Evolutionary conservation across 1,284 basidiomycete genomes (phyloP).

Genomic region (Kalmanozyma brasiliensis): DNA sequence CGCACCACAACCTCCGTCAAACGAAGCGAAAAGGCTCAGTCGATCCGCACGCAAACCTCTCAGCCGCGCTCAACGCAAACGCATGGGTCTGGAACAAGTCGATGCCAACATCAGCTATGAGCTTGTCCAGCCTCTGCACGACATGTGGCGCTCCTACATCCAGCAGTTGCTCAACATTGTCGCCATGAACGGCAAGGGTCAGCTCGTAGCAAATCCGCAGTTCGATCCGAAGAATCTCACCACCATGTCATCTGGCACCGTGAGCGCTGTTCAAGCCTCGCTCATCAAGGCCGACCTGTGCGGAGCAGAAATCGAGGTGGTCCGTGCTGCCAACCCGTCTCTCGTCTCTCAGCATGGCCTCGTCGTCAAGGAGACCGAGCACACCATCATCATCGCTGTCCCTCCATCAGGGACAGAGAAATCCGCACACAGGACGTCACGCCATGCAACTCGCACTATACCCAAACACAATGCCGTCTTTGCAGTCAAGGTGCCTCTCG

Average conservation of each 20-base stretch:
- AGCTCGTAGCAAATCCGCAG: conserved; percentile 31
- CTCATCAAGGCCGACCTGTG: conserved; percentile 52
- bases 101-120: conserved; percentile 39
- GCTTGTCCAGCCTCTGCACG: conserved; percentile 39
- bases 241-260: conserved; percentile 38
- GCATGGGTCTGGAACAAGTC: conserved; percentile 32
- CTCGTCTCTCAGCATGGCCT: conserved; percentile 38
- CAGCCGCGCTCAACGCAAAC: conserved; percentile 40
- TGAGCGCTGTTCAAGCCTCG: conserved; percentile 37
- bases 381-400: conserved; percentile 33
- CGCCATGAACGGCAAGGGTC: conserved; percentile 28
- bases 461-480: conserved; percentile 52
- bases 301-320: conserved; percentile 46
- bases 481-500: conserved; percentile 35
- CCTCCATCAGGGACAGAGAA: conserved; percentile 1
- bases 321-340: conserved; percentile 43
- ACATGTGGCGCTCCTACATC: conserved; percentile 50
- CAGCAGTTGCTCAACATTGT: conserved; percentile 50
- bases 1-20: conserved; percentile 14
- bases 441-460: conserved; percentile 24
- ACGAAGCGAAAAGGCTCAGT: conserved; percentile 36
- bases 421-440: not conserved
- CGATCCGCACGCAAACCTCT: conserved; percentile 18
- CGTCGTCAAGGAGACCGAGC: conserved; percentile 47
- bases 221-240: conserved; percentile 26